Conservation (phyloP, 2,329 filamentous ascomycete genomes). For the Fusarium sarcochroum region DNA sequence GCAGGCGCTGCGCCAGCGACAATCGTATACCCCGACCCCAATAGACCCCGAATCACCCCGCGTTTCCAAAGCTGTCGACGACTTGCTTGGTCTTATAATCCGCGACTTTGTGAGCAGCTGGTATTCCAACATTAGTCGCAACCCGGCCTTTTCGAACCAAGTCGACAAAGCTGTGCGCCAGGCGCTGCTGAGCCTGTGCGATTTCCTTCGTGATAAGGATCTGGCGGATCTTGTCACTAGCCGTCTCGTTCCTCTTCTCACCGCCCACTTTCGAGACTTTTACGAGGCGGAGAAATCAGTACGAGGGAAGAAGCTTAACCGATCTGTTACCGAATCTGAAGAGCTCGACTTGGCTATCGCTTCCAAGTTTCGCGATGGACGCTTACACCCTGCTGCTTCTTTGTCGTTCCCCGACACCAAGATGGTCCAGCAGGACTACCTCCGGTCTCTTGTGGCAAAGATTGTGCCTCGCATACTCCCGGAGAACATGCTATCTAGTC, state of each 20-base stretch:
- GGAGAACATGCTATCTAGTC: slow-evolving; percentile 79
- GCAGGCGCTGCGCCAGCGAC: slow-evolving; percentile 73
- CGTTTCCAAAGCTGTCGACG: slow-evolving; percentile 85
- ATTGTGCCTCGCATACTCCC: slow-evolving; percentile 84
- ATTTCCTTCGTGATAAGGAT: slow-evolving; percentile 81
- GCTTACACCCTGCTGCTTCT: slow-evolving; percentile 87
- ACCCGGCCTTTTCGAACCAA: slow-evolving; percentile 85
- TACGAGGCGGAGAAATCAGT: slow-evolving; percentile 90
- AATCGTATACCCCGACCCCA: slow-evolving; percentile 76
- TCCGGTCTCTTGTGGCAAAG: slow-evolving; percentile 80
- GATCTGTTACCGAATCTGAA: slow-evolving; percentile 94
- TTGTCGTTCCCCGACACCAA: slow-evolving; percentile 88
- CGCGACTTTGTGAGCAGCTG: slow-evolving; percentile 90
- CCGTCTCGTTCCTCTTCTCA: slow-evolving; percentile 88
- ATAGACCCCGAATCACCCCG: slow-evolving; percentile 82
- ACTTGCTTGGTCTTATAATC: slow-evolving; percentile 80
- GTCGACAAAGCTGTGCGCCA: slow-evolving; percentile 84
- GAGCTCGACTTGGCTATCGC: slow-evolving; percentile 96
- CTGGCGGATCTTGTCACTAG: slow-evolving; percentile 86
- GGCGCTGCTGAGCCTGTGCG: slow-evolving; percentile 78
- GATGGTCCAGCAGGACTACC: slow-evolving; percentile 87
- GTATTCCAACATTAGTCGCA: slow-evolving; percentile 89
- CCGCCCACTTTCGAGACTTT: slow-evolving; percentile 89
- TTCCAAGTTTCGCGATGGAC: slow-evolving; percentile 91
- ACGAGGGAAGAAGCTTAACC: slow-evolving; percentile 87